Base-by-base conservation (phyloP, 495 filamentous ascomycete species). In the Penicillium longicatenatum region DNA sequence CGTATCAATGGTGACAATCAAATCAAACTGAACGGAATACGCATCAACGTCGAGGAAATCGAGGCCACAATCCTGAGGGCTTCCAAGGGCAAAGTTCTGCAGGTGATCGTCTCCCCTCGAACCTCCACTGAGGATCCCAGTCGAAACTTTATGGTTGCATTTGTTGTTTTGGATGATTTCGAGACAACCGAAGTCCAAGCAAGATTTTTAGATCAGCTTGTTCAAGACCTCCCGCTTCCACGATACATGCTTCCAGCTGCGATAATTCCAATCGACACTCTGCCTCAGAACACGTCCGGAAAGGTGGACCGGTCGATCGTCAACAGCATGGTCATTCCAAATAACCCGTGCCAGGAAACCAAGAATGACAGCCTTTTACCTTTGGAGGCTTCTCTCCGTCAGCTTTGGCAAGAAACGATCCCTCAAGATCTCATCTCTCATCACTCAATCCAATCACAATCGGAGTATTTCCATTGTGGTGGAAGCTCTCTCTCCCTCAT, bases 31-130 rank as follows among this genome's bases (percentile, higher is more conserved):
- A 64, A 76, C 0, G 83, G 83, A 0, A 50, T 82, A 7, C 79
- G 82, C 0, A 75, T 84, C 10, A 81, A 86, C 6, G 54, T 86
- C 0, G 50, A 68, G 14, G 83, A 86, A 12, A 68, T 85, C 6
- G 80, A 82, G 58, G 20, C 37, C 0, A 44, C 56, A 4, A 62
- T 69, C 43, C 56, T 70, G 14, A 37, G 44, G 0, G 73, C 76
- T 55, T 59, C 76, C 0, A 68, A 70, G 29, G 65, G 73, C 8
- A 59, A 35, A 16, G 59, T 68, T 3, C 39, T 67, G 1, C 59
- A 69, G 20, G 47, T 57, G 8, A 52, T 73, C 8, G 57, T 58
- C 6, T 70, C 54, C 1, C 19, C 57, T 26, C 63, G 64, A 14
- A 46, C 47, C 2, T 17, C 42, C 14, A 14, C 11, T 0, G 17